Evolutionary conservation across 495 filamentous ascomycete species (phyloP), one percentile per base, ranked within the genome.

Genomic region (Penicillium antarcticum): DNA sequence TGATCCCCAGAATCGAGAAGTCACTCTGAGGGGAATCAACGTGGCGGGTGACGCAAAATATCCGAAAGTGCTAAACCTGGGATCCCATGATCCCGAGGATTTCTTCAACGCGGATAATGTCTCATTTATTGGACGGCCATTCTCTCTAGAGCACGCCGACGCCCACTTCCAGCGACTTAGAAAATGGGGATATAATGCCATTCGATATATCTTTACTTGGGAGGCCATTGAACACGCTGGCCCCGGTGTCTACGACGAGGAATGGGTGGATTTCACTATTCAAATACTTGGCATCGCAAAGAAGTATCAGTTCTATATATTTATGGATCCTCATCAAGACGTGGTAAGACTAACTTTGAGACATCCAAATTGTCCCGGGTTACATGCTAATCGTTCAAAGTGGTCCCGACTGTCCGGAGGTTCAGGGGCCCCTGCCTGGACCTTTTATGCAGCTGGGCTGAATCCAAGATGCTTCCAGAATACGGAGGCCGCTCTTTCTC

Each of bases 271-370:
- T 44, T 88, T 92, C 63, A 97, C 95, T 1, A 90, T 97, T 52
- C 79, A 86, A 23, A 72, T 97, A 13, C 75, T 98, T 45, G 79
- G 91, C 39, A 71, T 88, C 29, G 92, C 92, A 29, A 97, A 89
- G 63, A 74, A 85, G 16, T 96, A 96, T 74, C 87, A 88, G 18
- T 97, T 98, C 65, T 92, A 92, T 63, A 74, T 98, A 33, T 97
- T 97, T 63, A 94, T 98, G 88, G 94, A 98, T 57, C 92, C 92
- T 16, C 92, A 97, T 69, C 92, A 97, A 73, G 92, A 97, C 78
- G 92, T 96, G 62, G 87, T 88, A 80, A 46, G 86, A 11, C 31
- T 29, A 31, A 13, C 10, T 11, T 9, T 19, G 38, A 44, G 6
- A 5, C 4, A 39, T 54, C 39, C 61, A 18, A 39, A 35, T 17